Percentiles rank a stretch among this genome's conserved stretches.
Evolutionary conservation across 805 yeast species (phyloP).

Genomic region (Ogataea pignaliae): DNA sequence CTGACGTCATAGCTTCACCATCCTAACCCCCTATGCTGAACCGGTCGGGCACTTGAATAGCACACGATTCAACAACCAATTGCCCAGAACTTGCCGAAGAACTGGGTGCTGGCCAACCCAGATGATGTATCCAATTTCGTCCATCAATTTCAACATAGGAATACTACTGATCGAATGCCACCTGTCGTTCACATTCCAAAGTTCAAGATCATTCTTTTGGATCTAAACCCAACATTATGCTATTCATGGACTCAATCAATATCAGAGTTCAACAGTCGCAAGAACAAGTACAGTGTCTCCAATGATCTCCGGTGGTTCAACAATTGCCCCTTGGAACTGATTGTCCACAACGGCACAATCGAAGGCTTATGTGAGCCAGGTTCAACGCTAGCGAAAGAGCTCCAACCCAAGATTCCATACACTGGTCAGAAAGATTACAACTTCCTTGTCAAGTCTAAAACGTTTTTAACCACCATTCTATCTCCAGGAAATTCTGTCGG

Average conservation of each 20-base stretch:
- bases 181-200: not conserved
- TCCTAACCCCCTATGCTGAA: too few relatives aligned
- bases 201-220: slow-evolving; percentile 20
- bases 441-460: slow-evolving; percentile 7
- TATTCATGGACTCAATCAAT: slow-evolving; percentile 16
- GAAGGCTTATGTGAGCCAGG: slow-evolving; percentile 6
- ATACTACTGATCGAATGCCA: too few relatives aligned
- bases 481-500: slow-evolving; percentile 53
- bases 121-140: too few relatives aligned
- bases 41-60: too few relatives aligned
- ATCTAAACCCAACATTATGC: slow-evolving; percentile 16
- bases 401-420: slow-evolving; percentile 7
- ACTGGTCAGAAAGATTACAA: slow-evolving; percentile 6
- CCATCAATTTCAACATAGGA: too few relatives aligned
- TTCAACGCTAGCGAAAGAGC: not conserved
- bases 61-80: too few relatives aligned
- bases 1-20: too few relatives aligned
- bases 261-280: slow-evolving; percentile 9
- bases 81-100: too few relatives aligned
- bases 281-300: slow-evolving; percentile 1
- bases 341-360: slow-evolving; percentile 18
- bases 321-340: slow-evolving; percentile 14
- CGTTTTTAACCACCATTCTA: slow-evolving; percentile 31
- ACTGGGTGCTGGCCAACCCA: too few relatives aligned
- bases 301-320: slow-evolving; percentile 16